Evolutionary conservation across 2,329 filamentous ascomycete genomes (phyloP), one percentile per base, ranked within the genome.

Genomic region (Xylariaceae sp.): DNA sequence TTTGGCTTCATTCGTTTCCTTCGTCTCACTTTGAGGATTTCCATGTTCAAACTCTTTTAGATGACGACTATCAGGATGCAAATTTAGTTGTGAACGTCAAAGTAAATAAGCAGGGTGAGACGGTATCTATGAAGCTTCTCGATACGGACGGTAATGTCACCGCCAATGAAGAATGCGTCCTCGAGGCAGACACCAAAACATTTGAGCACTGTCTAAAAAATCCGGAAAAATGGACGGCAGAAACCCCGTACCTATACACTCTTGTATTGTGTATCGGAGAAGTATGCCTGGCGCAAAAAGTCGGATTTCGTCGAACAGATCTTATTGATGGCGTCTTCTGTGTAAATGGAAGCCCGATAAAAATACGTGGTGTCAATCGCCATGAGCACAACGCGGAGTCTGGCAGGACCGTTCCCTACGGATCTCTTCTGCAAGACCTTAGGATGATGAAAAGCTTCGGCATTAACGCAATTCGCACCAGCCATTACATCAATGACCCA

Each of bases 401-500:
- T 4, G 86, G 86, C 0, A 80, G 86, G 0, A 77, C 84, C 0
- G 82, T 89, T 1, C 84, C 84, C 0, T 78, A 81, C 23, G 78
- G 81, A 0, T 83, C 81, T n/a, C 78, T 89, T 62, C 75, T 79
- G 47, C 70, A 75, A 1, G 87, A 90, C 57, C 73, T 90, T 3
- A 57, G 85, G 2, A 71, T 79, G 3, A 90, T 90, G 86, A 89
- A 89, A 66, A 72, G 72, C 1, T 80, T 87, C 69, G 88, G 88
- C 59, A 81, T 91, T 66, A 91, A 91, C 57, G 83, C 86, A 2
- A 78, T 91, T 8, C 81, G 87, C 1, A 87, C 83, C 0, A 86
- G 79, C 0, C 87, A 91, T 64, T 84, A 91, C 42, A 80, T 83
- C 8, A 85, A 83, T 24, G 82, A 88, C 52, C 75, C 79, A 1